phyloP scores from a whole-genome alignment of 306 rosid species.

The Prinsepia uniflora region DNA sequence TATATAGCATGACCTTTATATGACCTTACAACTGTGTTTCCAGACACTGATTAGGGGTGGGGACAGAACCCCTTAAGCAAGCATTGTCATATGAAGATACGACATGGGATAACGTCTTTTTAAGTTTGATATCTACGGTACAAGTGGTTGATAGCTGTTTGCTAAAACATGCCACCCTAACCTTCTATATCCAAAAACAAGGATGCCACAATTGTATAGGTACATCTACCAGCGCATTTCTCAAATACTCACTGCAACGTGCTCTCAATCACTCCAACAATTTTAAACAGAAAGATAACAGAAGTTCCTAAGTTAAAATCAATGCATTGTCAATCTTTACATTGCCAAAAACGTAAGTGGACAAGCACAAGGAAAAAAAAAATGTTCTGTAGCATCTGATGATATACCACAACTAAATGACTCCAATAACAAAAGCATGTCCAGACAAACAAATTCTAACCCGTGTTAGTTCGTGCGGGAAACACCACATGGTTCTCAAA shows the following conservation, averaged over 20 bases:
- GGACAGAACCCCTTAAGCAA: background rate
- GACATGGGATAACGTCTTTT: background rate
- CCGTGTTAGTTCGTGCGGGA: conserved; percentile 94
- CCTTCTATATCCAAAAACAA: background rate
- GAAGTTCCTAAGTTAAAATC: background rate
- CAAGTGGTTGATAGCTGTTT: background rate
- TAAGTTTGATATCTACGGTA: background rate
- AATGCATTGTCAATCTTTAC: background rate
- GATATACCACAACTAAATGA: background rate
- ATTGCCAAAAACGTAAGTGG: background rate
- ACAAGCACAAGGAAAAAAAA: background rate
- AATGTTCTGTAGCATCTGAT: background rate
- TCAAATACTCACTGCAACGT: background rate
- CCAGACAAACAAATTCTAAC: conserved; percentile 32
- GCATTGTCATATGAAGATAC: background rate
- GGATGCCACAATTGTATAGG: background rate
- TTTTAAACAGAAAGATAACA: background rate
- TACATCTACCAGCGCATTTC: background rate
- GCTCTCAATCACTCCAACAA: background rate
- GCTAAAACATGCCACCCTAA: background rate
- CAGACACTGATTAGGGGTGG: background rate
- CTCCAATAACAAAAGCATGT: conserved; percentile 4
- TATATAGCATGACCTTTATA: background rate
- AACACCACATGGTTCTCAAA: conserved; percentile 87
- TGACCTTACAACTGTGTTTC: background rate